Conservation (phyloP, 768 basidiomycete genomes). For the Lyophyllum decastes region DNA sequence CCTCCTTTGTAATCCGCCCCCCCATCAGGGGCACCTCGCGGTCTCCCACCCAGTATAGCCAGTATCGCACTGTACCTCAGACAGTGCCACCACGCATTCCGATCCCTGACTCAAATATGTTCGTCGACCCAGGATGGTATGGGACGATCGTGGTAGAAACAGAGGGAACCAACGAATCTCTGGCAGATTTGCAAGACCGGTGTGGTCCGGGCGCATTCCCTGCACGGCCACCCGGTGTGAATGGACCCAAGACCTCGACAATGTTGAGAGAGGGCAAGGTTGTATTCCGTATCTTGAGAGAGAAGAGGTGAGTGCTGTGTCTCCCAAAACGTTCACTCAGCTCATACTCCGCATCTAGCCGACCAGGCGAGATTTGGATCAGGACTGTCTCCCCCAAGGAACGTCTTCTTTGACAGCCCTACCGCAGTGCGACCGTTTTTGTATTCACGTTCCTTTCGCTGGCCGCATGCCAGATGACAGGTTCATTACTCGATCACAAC, state of each 20-base stretch:
- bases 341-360: conserved; percentile 38
- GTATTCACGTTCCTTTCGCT: neutral
- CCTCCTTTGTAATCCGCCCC: conserved; percentile 69
- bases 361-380: conserved; percentile 76
- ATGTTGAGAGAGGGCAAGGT: conserved; percentile 44
- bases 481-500: neutral
- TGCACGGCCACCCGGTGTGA: conserved; percentile 47
- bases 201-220: conserved; percentile 72
- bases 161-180: conserved; percentile 84
- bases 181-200: conserved; percentile 74
- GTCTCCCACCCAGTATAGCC: conserved; percentile 25
- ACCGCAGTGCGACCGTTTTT: neutral
- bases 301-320: conserved; percentile 68
- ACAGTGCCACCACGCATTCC: conserved; percentile 38
- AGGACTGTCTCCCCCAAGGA: conserved; percentile 69
- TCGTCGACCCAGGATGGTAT: conserved; percentile 80
- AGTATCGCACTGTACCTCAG: too few relatives aligned
- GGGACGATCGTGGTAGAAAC: conserved; percentile 83
- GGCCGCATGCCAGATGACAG: neutral
- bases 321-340: conserved; percentile 10
- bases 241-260: conserved; percentile 29
- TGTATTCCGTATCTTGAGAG: conserved; percentile 74
- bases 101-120: conserved; percentile 56
- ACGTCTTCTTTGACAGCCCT: conserved; percentile 40
- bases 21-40: conserved; percentile 34